Conservation (phyloP, 2,329 filamentous ascomycete species). For the Aspergillus bombycis region DNA sequence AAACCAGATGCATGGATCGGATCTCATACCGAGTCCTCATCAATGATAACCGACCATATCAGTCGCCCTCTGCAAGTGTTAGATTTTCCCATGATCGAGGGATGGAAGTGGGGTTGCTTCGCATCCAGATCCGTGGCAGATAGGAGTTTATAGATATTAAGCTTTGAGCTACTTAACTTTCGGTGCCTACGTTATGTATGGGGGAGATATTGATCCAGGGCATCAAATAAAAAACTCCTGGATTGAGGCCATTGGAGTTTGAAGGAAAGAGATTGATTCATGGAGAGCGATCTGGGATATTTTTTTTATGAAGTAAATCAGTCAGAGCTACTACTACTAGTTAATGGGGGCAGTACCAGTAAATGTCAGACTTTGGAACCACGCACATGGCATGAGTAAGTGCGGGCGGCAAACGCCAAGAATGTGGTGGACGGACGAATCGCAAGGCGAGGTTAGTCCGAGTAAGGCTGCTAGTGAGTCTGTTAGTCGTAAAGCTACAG, state of each 20-base stretch:
- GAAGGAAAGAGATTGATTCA: not conserved
- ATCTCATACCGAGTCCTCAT: not conserved
- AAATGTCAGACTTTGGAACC: conserved; percentile 7
- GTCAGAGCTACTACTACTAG: not conserved
- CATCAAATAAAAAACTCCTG: not conserved
- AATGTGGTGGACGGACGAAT: not conserved
- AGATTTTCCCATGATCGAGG: not conserved
- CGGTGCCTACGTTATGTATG: conserved; percentile 5
- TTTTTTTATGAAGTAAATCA: not conserved
- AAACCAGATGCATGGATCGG: not conserved
- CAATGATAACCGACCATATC: not conserved
- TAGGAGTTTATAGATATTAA: conserved; percentile 1
- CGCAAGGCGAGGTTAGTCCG: not conserved
- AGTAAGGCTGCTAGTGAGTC: not conserved
- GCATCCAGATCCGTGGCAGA: not conserved
- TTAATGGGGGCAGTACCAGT: not conserved
- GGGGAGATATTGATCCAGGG: conserved; percentile 2
- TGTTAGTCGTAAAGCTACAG: not conserved
- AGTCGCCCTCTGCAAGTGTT: not conserved
- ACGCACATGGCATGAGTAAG: conserved; percentile 2
- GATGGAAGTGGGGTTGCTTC: not conserved
- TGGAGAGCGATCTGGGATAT: not conserved
- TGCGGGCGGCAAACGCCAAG: conserved; percentile 6
- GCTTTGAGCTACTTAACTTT: conserved; percentile 4
- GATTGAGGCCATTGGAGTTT: not conserved